Evolutionary conservation across 169 alveolate species (phyloP), one percentile per base, ranked within the genome.

Genomic region (Plasmodium billcollinsi): DNA sequence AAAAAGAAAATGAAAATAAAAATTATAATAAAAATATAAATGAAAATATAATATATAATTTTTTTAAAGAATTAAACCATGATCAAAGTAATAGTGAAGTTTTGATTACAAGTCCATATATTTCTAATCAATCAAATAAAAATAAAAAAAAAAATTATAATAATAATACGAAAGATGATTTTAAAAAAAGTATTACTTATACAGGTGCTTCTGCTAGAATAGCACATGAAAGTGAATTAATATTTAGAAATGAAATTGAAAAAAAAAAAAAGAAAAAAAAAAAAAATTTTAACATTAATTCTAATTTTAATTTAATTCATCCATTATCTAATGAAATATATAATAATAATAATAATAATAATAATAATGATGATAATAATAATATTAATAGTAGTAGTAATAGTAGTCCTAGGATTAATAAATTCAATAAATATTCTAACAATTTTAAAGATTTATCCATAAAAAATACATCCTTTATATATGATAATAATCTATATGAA

Each of bases 151-250:
- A 39, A 6, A 39, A 39, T 3, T 0, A 39, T 26, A 50, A 80
- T 4, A 43, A 21, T 33, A 80, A 39, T 33, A 61, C 14, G 21
- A 80, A 69, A 15, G 83, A 70, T 21, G 90, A 80, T 7, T 14
- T 21, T 11, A 80, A 49, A 69, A 80, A 80, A 50, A 63, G 90
- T 39, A 80, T 80, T 72, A 80, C 90, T n/a, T 80, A 80, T 54
- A 80, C 90, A 15, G 90, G 90, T 8, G 90, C 90, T 39, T 80
- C 90, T 47, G 90, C 90, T 20, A 50, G 90, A 69, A 80, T 80
- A 21, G 90, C 90, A 12, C 90, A 80, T 52, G 83, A 66, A 24
- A 80, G 90, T 56, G 90, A 80, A 69, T 72, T 80, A 7, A 52
- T 80, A 9, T 80, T 50, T 56, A 39, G 90, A 69, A 69, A 62